Percentiles rank a stretch among this genome's conserved stretches.
Evolutionary conservation across 2,329 filamentous ascomycete species (phyloP).

Genomic region (Beauveria sp.): DNA sequence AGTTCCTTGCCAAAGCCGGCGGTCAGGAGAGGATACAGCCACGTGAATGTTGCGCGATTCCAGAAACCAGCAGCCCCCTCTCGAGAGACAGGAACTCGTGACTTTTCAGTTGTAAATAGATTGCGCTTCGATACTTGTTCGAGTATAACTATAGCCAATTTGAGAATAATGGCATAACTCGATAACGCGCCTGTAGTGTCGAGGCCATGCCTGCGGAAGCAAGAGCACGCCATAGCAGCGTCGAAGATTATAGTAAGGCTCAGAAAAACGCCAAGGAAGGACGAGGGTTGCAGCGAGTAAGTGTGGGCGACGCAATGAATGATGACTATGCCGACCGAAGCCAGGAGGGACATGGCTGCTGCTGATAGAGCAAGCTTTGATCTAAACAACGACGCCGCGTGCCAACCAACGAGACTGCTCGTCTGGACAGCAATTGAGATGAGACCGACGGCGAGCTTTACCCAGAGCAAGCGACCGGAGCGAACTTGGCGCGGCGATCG

Average conservation of each 20-base stretch:
- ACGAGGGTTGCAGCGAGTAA: conserved; percentile 24
- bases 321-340: not conserved
- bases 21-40: not conserved
- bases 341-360: not conserved
- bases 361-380: not conserved
- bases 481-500: not conserved
- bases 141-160: conserved; percentile 21
- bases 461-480: not conserved
- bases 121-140: conserved; percentile 25
- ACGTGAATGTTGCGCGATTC: conserved; percentile 1
- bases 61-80: not conserved
- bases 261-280: conserved; percentile 24
- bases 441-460: not conserved
- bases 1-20: not conserved
- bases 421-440: not conserved
- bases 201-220: conserved; percentile 22
- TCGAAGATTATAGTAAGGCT: conserved; percentile 26
- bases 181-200: conserved; percentile 19
- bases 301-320: conserved; percentile 27
- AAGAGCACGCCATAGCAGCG: conserved; percentile 23
- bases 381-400: not conserved
- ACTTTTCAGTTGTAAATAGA: not conserved
- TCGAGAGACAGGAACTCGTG: not conserved
- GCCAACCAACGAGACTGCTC: not conserved
- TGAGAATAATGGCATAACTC: conserved; percentile 19